Evolutionary conservation across 352 stramenopile genomes (phyloP).

Genomic region (Phytophthora europaea): DNA sequence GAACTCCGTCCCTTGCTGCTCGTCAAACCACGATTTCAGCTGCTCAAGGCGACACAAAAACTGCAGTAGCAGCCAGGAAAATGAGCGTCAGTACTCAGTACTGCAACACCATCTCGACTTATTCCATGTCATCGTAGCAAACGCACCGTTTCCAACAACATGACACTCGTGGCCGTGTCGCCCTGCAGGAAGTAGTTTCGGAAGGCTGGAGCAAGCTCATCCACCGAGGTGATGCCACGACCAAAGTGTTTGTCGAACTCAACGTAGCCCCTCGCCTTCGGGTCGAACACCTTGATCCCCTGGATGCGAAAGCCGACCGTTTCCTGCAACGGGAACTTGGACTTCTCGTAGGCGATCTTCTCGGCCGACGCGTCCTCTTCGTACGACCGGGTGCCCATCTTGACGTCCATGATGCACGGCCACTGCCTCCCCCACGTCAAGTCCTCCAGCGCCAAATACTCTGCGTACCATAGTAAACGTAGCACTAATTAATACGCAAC

Average conservation of each 20-base stretch:
- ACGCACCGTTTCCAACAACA: slow-evolving; percentile 61
- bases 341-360: slow-evolving; percentile 92
- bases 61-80: slow-evolving; percentile 32
- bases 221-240: slow-evolving; percentile 56
- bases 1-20: slow-evolving; percentile 89
- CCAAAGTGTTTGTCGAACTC: slow-evolving; percentile 92
- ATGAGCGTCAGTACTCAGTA: slow-evolving; percentile 6
- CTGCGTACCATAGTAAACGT: slow-evolving; percentile 33
- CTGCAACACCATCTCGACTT: background rate
- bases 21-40: slow-evolving; percentile 80
- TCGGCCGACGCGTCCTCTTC: slow-evolving; percentile 88
- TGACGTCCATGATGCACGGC: slow-evolving; percentile 97
- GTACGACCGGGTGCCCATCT: slow-evolving; percentile 96
- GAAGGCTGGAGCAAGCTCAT: slow-evolving; percentile 79
- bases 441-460: slow-evolving; percentile 93
- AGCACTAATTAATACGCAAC: background rate
- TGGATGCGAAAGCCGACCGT: slow-evolving; percentile 95
- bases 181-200: slow-evolving; percentile 78
- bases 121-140: background rate
- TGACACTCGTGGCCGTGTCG: slow-evolving; percentile 35
- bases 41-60: slow-evolving; percentile 74
- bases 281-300: slow-evolving; percentile 93
- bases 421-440: slow-evolving; percentile 82
- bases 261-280: slow-evolving; percentile 61
- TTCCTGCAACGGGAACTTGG: slow-evolving; percentile 95